A percentile compares a stretch with the other conserved stretches of the same genome.
phyloP scores from a whole-genome alignment of 257 asterid genomes.

The Salvia rosmarinus region DNA sequence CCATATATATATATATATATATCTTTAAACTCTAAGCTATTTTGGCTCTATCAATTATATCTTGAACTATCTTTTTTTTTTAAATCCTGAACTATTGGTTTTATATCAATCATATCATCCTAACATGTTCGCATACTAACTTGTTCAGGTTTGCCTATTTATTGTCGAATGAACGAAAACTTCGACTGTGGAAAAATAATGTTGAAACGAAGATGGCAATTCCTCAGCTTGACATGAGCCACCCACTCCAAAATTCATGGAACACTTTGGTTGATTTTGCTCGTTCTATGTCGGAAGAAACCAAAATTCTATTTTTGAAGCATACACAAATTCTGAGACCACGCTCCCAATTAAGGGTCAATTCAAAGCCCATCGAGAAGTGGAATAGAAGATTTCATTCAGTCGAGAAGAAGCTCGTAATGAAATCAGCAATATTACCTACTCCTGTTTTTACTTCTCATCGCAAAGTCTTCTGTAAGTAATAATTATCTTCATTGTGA shows the following conservation, averaged over 20 bases:
- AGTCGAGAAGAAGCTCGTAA: not conserved
- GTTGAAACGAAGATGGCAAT: not conserved
- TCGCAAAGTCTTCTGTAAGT: not conserved
- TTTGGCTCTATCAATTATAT: too few relatives aligned
- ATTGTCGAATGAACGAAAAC: slow-evolving; percentile 47
- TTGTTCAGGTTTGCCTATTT: slow-evolving; percentile 43
- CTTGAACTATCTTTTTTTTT: too few relatives aligned
- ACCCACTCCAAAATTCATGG: slow-evolving; percentile 3
- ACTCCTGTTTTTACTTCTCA: not conserved
- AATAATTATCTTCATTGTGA: not conserved
- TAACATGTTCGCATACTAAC: too few relatives aligned
- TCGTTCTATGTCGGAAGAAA: not conserved
- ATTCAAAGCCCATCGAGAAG: not conserved
- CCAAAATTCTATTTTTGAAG: not conserved
- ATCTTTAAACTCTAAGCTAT: too few relatives aligned
- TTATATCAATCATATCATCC: too few relatives aligned
- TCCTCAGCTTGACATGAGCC: slow-evolving; percentile 3
- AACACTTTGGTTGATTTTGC: slow-evolving; percentile 8
- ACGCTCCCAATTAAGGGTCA: not conserved
- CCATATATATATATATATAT: too few relatives aligned
- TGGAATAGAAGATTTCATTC: not conserved
- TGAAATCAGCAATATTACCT: not conserved
- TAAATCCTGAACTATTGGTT: too few relatives aligned
- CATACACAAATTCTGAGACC: not conserved
- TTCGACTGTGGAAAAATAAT: slow-evolving; percentile 31